phyloP scores from a whole-genome alignment of 179 eudicot species.

The Beta corolliflora region DNA sequence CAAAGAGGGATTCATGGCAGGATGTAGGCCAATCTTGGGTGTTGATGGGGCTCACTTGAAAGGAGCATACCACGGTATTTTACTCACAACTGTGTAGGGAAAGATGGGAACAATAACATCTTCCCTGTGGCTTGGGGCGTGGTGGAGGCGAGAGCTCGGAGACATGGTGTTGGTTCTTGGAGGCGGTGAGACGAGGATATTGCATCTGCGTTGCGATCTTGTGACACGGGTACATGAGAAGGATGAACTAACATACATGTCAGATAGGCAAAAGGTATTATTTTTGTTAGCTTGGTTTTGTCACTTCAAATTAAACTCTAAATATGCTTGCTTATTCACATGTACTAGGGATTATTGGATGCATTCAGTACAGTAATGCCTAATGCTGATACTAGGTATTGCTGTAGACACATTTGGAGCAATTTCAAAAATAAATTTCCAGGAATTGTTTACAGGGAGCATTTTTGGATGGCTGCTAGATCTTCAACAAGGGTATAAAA shows the following conservation, averaged over 20 bases:
- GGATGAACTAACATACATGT: not conserved
- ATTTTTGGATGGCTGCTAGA: constrained; percentile 1
- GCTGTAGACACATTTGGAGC: not conserved
- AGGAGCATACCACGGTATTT: not conserved
- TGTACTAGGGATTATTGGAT: not conserved
- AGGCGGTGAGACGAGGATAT: not conserved
- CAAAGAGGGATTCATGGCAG: not conserved
- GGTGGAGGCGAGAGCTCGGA: not conserved
- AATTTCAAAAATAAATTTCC: not conserved
- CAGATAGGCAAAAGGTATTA: not conserved
- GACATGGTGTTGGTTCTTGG: not conserved
- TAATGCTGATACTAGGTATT: not conserved
- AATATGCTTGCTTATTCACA: not conserved
- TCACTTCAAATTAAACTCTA: not conserved
- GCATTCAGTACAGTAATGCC: not conserved
- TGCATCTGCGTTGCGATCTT: not conserved
- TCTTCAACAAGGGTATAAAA: not conserved
- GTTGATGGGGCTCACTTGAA: not conserved
- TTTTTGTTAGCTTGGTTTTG: not conserved
- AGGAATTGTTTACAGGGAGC: not conserved
- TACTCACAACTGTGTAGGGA: not conserved
- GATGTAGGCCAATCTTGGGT: not conserved
- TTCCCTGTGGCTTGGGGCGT: not conserved
- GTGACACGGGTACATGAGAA: not conserved
- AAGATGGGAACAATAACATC: constrained; percentile 3